Evolutionary conservation across 306 rosid species (phyloP).

Genomic region (Biancaea sappan): DNA sequence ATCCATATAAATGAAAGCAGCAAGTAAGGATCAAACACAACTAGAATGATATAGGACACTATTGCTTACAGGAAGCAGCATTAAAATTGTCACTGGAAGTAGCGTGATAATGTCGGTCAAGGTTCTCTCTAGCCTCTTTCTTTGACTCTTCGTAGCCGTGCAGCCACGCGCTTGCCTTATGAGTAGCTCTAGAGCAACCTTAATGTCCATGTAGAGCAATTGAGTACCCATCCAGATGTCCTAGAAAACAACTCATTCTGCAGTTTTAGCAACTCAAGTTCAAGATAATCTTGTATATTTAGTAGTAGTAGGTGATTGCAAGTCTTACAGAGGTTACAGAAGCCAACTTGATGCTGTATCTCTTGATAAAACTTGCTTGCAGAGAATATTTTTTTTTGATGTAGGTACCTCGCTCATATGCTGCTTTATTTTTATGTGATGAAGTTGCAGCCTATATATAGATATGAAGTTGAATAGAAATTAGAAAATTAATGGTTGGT

Average conservation of each 20-base stretch:
- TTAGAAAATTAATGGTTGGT: not conserved
- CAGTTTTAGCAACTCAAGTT: slow-evolving; percentile 32
- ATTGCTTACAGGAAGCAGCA: slow-evolving; percentile 69
- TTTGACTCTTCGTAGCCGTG: slow-evolving; percentile 56
- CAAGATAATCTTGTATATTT: not conserved
- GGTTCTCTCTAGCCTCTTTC: slow-evolving; percentile 53
- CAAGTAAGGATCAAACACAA: slow-evolving; percentile 13
- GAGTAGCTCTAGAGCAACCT: slow-evolving; percentile 48
- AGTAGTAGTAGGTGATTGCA: slow-evolving; percentile 20
- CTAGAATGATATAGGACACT: not conserved
- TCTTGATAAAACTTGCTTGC: slow-evolving; percentile 44
- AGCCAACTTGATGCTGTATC: slow-evolving; percentile 55
- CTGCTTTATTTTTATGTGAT: slow-evolving; percentile 27
- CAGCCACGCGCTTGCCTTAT: slow-evolving; percentile 47
- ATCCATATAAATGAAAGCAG: not conserved
- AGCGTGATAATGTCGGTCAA: slow-evolving; percentile 52
- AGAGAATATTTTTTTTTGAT: slow-evolving; percentile 32
- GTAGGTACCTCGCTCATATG: slow-evolving; percentile 23
- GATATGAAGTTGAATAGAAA: not conserved
- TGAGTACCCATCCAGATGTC: slow-evolving; percentile 65
- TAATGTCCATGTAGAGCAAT: slow-evolving; percentile 63
- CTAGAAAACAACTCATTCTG: slow-evolving; percentile 45
- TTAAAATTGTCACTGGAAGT: slow-evolving; percentile 63
- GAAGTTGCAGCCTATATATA: slow-evolving; percentile 38
- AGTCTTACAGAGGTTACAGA: slow-evolving; percentile 58